Conservation (phyloP, 1,284 basidiomycete species). For the Puccinia hordei region DNA sequence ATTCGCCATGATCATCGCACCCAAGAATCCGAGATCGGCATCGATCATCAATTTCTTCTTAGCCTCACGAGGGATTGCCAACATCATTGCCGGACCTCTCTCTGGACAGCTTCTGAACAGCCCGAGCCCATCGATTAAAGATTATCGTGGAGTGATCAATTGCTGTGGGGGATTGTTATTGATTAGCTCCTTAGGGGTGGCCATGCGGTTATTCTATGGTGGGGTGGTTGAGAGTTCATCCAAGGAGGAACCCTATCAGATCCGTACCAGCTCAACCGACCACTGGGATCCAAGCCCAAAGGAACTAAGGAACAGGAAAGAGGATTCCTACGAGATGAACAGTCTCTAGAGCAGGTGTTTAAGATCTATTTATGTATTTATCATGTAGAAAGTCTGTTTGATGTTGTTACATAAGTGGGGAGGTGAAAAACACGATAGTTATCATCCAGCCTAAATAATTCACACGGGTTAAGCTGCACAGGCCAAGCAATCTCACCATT, state of each 20-base stretch:
- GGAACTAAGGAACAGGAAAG: conserved; percentile 13
- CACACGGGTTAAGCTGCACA: too few species aligned
- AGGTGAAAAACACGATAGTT: too few species aligned
- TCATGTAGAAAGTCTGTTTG: too few species aligned
- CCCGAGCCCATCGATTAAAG: conserved; percentile 18
- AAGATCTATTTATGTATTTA: too few species aligned
- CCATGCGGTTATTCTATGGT: conserved; percentile 26
- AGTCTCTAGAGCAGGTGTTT: neutral
- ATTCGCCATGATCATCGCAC: conserved; percentile 15
- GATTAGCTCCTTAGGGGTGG: conserved; percentile 17
- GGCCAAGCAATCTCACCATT: too few species aligned
- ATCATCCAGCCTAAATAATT: too few species aligned
- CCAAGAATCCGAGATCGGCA: conserved; percentile 19
- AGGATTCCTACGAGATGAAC: neutral
- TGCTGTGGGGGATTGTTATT: neutral
- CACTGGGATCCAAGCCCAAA: neutral
- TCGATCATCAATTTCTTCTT: conserved; percentile 27
- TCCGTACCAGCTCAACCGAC: neutral
- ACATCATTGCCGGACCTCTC: conserved; percentile 6
- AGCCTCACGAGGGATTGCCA: conserved; percentile 26
- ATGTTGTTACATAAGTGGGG: too few species aligned
- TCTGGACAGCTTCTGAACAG: conserved; percentile 11
- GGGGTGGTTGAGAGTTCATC: neutral
- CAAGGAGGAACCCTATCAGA: neutral
- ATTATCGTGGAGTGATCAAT: conserved; percentile 10